Conservation (phyloP, 2,329 filamentous ascomycete genomes). For the Trichoderma sp. region DNA sequence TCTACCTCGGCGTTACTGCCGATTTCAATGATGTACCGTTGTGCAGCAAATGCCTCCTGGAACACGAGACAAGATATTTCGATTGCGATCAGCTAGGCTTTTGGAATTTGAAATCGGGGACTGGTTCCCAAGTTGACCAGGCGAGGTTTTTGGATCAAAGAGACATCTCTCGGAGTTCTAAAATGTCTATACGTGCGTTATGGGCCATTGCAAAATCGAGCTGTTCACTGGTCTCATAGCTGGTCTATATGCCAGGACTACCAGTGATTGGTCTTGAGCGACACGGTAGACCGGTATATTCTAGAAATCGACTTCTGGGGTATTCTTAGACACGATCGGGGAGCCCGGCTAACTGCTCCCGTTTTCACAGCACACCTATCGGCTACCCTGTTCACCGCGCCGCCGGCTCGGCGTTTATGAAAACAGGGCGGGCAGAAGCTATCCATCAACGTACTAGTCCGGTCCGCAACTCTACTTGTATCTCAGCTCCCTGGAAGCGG, state of each 20-base stretch:
- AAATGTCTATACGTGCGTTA: neutral
- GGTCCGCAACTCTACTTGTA: neutral
- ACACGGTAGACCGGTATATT: neutral
- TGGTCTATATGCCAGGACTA: neutral
- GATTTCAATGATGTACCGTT: neutral
- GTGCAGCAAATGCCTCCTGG: neutral
- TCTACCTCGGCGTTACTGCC: neutral
- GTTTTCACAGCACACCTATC: neutral
- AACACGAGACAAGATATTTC: neutral
- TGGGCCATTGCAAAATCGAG: neutral
- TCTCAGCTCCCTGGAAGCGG: neutral
- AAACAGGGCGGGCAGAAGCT: neutral
- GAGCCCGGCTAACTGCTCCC: neutral
- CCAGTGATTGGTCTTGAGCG: neutral
- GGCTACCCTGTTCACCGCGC: neutral
- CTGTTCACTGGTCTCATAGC: too few relatives aligned
- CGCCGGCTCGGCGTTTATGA: neutral
- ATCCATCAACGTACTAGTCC: neutral
- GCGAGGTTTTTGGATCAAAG: too few relatives aligned
- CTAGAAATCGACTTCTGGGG: neutral
- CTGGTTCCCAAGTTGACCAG: too few relatives aligned
- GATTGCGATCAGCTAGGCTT: neutral
- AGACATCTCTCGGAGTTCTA: neutral
- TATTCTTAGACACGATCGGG: neutral
- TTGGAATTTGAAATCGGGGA: neutral